Percentiles rank a stretch among this genome's conserved stretches.
Evolutionary conservation across 257 asterid genomes (phyloP).

Genomic region (Dorcoceras hygrometricum): DNA sequence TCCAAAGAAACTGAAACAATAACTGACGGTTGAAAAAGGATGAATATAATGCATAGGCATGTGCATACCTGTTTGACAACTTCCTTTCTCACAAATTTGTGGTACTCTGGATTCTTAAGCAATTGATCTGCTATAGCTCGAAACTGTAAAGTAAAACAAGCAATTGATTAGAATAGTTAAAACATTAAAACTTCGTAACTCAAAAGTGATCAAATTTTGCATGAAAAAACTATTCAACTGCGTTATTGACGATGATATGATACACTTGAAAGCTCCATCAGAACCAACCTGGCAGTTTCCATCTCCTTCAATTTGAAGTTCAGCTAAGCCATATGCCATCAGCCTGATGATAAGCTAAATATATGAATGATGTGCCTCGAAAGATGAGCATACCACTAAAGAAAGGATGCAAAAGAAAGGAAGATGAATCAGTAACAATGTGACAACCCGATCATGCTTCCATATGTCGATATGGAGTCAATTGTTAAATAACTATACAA

Average conservation of each 20-base stretch:
- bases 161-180: conserved; percentile 23
- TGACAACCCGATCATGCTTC: conserved; percentile 2
- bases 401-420: conserved; percentile 5
- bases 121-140: conserved; percentile 95
- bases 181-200: not conserved
- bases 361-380: conserved; percentile 27
- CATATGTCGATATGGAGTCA: not conserved
- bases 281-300: conserved; percentile 95
- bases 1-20: no score
- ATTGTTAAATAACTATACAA: not conserved
- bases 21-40: no score
- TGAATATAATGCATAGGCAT: no score
- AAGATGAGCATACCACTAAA: conserved; percentile 17
- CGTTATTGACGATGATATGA: not conserved
- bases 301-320: conserved; percentile 89
- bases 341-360: conserved; percentile 49
- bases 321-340: conserved; percentile 70
- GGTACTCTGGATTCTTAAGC: conserved; percentile 69
- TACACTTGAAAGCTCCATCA: conserved; percentile 16
- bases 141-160: conserved; percentile 47
- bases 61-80: conserved; percentile 69
- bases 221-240: not conserved
- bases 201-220: not conserved
- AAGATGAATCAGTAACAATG: conserved; percentile 10
- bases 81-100: conserved; percentile 70